phyloP scores from a whole-genome alignment of 2,329 filamentous ascomycete species.

The Phoma sp. region DNA sequence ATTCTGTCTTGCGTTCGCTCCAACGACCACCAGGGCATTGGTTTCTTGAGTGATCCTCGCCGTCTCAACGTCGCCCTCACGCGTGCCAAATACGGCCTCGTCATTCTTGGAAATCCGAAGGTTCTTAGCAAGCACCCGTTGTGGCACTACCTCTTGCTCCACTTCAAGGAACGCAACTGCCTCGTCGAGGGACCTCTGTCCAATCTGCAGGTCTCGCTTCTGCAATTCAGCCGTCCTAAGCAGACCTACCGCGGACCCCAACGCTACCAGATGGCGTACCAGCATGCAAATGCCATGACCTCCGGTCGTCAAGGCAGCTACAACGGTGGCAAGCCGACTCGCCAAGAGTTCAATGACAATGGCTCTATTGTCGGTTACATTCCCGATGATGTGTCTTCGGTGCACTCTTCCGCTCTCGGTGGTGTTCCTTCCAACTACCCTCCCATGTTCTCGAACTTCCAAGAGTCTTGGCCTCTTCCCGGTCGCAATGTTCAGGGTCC shows the following conservation, averaged over 20 bases:
- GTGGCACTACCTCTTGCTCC: slow-evolving; percentile 92
- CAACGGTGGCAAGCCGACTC: slow-evolving; percentile 57
- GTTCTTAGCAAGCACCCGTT: slow-evolving; percentile 96
- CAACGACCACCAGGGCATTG: slow-evolving; percentile 98
- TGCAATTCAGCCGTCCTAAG: slow-evolving; percentile 95
- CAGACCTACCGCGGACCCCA: slow-evolving; percentile 89
- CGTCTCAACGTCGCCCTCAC: slow-evolving; percentile 97
- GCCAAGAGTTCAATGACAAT: slow-evolving; percentile 69
- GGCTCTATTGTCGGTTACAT: slow-evolving; percentile 95
- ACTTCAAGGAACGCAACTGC: slow-evolving; percentile 97
- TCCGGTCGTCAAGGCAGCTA: slow-evolving; percentile 51
- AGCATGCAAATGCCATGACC: slow-evolving; percentile 67
- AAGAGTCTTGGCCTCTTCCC: slow-evolving; percentile 88
- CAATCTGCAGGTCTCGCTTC: slow-evolving; percentile 92
- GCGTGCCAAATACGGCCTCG: slow-evolving; percentile 93
- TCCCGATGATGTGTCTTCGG: slow-evolving; percentile 93
- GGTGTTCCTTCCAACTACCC: slow-evolving; percentile 86
- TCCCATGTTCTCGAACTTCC: slow-evolving; percentile 93
- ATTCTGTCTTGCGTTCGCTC: slow-evolving; percentile 97
- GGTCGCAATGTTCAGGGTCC: slow-evolving; percentile 69
- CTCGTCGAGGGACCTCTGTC: slow-evolving; percentile 93
- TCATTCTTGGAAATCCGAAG: slow-evolving; percentile 97
- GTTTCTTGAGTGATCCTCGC: slow-evolving; percentile 96
- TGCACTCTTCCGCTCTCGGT: slow-evolving; percentile 89
- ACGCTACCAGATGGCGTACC: slow-evolving; percentile 81